Evolutionary conservation across 2,329 filamentous ascomycete species (phyloP), one percentile per base, ranked within the genome.

Genomic region (Chaetoscypha palmicola): DNA sequence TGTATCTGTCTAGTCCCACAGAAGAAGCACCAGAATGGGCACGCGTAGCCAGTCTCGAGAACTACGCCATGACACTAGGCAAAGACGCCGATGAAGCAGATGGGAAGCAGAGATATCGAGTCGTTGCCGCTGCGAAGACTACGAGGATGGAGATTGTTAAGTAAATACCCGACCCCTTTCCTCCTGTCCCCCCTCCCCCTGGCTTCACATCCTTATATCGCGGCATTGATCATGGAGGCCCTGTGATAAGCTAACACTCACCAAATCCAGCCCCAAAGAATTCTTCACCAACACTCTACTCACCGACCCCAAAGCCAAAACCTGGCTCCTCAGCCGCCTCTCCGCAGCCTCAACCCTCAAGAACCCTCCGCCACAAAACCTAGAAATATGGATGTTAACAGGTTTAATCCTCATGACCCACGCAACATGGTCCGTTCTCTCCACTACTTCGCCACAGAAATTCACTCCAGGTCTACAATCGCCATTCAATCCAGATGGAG

Each of bases 331-430:
- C 14, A 43, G 51, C 21, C 54, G 49, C 40, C 26, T 57, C 43
- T 54, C 54, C 5, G 52, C 52, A 16, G 46, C 52, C 17, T 46
- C 49, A 38, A 33, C 26, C 22, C 46, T 56, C 26, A 21, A 35
- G 2, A 3, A 19, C 2, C 19, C 37, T 21, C 14, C 20, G 7
- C 12, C n/a, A 8, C 32, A 41, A 2, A 20, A 31, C 22, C 50
- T 50, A 2, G 32, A 49, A 9, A 52, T 55, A 11, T 57, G 51
- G 50, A 50, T 57, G 46, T 41, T 52, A 5, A 57, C 54, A 3
- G 54, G 54, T 3, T 35, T 57, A 8, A 45, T 57, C 17, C 49
- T 57, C 21, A 55, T 57, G 52, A 51, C 50, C 22, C 54, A 57
- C 32, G 49, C 54, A 8, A 57, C 54, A 23, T 57, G 54, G 54